A percentile compares a stretch with the other conserved stretches of the same genome.
phyloP scores from a whole-genome alignment of 805 yeast species.

The Lipomyces mesembrius region DNA sequence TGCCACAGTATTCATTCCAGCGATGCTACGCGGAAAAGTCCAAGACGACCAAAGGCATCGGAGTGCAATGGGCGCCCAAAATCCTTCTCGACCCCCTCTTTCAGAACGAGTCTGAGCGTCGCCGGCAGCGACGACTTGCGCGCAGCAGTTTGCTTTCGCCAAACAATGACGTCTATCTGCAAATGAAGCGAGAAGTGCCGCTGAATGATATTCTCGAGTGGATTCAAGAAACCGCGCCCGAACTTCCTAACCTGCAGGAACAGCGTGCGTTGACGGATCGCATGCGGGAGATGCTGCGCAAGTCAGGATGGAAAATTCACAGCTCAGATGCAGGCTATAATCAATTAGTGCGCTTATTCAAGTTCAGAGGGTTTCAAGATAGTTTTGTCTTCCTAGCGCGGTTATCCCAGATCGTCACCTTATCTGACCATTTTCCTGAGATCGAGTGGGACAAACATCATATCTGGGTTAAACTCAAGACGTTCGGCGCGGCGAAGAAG shows the following conservation, averaged over 20 bases:
- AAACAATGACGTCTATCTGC: conserved; percentile 7
- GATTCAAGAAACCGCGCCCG: conserved; percentile 11
- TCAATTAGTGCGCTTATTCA: conserved; percentile 12
- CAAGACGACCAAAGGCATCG: neutral
- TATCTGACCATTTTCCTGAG: conserved; percentile 20
- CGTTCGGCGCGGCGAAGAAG: conserved; percentile 15
- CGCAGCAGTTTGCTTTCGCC: conserved; percentile 10
- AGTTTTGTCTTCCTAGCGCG: conserved; percentile 22
- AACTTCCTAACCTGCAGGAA: neutral
- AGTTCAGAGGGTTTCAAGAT: conserved; percentile 18
- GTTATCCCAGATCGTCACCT: conserved; percentile 14
- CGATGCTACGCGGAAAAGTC: neutral
- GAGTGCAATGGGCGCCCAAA: conserved; percentile 1
- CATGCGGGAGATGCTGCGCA: conserved; percentile 15
- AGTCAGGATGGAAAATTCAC: conserved; percentile 15
- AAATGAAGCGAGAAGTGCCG: neutral
- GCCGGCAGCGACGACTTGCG: conserved; percentile 16
- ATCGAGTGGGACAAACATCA: conserved; percentile 19
- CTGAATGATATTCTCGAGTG: conserved; percentile 16
- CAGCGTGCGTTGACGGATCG: conserved; percentile 17
- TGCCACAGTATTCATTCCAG: neutral
- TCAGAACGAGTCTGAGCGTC: conserved; percentile 21
- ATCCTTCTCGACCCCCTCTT: conserved; percentile 10
- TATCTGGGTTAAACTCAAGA: conserved; percentile 17
- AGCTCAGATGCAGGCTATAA: conserved; percentile 4